Percentiles rank a stretch among this genome's conserved stretches.
Conservation (phyloP, 306 rosid genomes). For the Castanea mollissima region DNA sequence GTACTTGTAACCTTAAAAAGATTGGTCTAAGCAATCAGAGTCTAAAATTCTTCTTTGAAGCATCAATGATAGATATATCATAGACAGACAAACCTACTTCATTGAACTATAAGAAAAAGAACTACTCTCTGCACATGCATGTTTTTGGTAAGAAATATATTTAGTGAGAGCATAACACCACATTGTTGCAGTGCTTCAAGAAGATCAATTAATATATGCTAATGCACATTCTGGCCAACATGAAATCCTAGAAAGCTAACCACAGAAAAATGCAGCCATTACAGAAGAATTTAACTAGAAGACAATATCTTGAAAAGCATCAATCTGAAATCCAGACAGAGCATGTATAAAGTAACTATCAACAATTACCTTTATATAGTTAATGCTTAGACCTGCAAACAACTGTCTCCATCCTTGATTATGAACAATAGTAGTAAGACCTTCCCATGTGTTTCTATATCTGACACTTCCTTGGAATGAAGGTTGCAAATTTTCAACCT, state of each 20-base stretch:
- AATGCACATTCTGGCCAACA: not conserved
- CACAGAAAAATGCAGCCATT: not conserved
- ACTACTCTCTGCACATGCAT: not conserved
- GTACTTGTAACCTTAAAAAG: not conserved
- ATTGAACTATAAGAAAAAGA: not conserved
- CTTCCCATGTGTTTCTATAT: constrained; percentile 64
- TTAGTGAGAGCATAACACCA: not conserved
- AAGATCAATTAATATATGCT: not conserved
- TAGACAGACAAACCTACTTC: not conserved
- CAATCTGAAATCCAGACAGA: not conserved
- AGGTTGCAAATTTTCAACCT: constrained; percentile 70
- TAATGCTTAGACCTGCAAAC: constrained; percentile 86
- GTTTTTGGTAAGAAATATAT: not conserved
- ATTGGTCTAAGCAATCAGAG: not conserved
- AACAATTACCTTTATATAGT: constrained; percentile 80
- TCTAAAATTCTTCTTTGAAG: not conserved
- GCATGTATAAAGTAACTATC: constrained; percentile 10
- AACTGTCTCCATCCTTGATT: constrained; percentile 89
- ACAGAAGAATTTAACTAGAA: not conserved
- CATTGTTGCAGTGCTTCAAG: not conserved
- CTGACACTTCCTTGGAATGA: constrained; percentile 45
- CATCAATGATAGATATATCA: not conserved
- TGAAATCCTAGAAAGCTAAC: not conserved
- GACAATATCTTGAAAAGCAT: not conserved
- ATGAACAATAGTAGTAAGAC: constrained; percentile 55